Percentiles rank a stretch among this genome's conserved stretches.
Evolutionary conservation across 2,329 filamentous ascomycete species (phyloP).

Genomic region (Verticillium nubilum): DNA sequence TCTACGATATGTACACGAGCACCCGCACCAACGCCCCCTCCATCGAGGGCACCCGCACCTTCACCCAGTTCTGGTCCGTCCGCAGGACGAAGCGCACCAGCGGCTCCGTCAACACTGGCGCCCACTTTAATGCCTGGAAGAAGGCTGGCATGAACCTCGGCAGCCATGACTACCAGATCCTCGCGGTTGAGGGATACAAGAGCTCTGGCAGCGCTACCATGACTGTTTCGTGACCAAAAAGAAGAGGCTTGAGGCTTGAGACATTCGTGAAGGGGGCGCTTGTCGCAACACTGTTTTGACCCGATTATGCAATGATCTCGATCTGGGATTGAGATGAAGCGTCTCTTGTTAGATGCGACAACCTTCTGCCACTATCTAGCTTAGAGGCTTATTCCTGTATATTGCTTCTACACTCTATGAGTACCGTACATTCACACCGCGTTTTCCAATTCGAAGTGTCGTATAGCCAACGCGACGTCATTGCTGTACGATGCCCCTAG

Average conservation of each 20-base stretch:
- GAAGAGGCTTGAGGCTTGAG: background rate
- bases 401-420: background rate
- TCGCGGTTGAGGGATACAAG: slow-evolving; percentile 43
- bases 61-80: slow-evolving; percentile 49
- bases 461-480: no score
- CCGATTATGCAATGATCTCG: background rate
- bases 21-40: slow-evolving; percentile 34
- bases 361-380: background rate
- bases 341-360: background rate
- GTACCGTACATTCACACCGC: background rate
- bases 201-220: slow-evolving; percentile 20
- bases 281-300: background rate
- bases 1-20: slow-evolving; percentile 29
- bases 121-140: slow-evolving; percentile 48
- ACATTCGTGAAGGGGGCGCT: background rate
- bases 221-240: slow-evolving; percentile 6
- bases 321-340: background rate
- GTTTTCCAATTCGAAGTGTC: no score
- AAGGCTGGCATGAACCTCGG: slow-evolving; percentile 40
- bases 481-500: no score
- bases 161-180: slow-evolving; percentile 42
- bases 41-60: slow-evolving; percentile 41
- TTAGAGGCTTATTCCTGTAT: background rate
- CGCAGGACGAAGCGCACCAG: slow-evolving; percentile 35
- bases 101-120: slow-evolving; percentile 42